These are phyloP conservation scores for Trichoderma arundinaceum DNA, from an alignment of 2,329 filamentous ascomycete genomes.

Conservation along the genomic window DNA sequence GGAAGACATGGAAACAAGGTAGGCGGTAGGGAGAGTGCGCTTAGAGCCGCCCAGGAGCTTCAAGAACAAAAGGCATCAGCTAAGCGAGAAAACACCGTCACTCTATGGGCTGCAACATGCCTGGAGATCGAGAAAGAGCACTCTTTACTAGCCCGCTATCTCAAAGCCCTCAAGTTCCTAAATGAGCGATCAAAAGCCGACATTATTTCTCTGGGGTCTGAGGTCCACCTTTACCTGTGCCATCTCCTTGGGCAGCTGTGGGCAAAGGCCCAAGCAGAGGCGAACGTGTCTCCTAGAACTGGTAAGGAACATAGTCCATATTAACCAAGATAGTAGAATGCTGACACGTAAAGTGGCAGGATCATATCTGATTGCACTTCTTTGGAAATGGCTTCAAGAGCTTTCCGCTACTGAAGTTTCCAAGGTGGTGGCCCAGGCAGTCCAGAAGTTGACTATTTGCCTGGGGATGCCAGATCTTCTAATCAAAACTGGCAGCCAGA, in stretches of 20 bases:
- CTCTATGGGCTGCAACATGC: slow-evolving; percentile 13
- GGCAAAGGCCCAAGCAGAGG: slow-evolving; percentile 16
- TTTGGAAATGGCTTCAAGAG: slow-evolving; percentile 37
- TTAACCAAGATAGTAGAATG: background rate
- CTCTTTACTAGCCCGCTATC: slow-evolving; percentile 52
- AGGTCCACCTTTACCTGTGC: slow-evolving; percentile 47
- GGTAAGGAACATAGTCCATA: background rate
- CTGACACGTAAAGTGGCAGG: slow-evolving; percentile 30
- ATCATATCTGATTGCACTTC: slow-evolving; percentile 37
- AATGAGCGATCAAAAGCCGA: slow-evolving; percentile 46
- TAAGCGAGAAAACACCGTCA: slow-evolving; percentile 1
- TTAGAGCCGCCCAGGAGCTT: slow-evolving; percentile 43
- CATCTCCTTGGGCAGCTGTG: slow-evolving; percentile 40
- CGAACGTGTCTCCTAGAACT: background rate
- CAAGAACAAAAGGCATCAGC: slow-evolving; percentile 42
- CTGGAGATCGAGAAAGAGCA: slow-evolving; percentile 53
- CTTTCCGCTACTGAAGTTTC: slow-evolving; percentile 32
- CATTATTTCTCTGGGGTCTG: slow-evolving; percentile 40
- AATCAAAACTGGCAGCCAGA: background rate
- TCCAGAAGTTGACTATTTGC: slow-evolving; percentile 29
- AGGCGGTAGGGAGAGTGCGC: slow-evolving; percentile 47
- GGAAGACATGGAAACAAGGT: slow-evolving; percentile 37
- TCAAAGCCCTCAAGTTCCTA: slow-evolving; percentile 56
- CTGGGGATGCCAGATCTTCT: slow-evolving; percentile 18
- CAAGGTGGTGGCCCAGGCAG: slow-evolving; percentile 31